Percentiles rank a stretch among this genome's conserved stretches.
These are phyloP conservation scores for Magnusiomyces fungicola DNA, from an alignment of 1,139 yeast species.

Conservation along the genomic window DNA sequence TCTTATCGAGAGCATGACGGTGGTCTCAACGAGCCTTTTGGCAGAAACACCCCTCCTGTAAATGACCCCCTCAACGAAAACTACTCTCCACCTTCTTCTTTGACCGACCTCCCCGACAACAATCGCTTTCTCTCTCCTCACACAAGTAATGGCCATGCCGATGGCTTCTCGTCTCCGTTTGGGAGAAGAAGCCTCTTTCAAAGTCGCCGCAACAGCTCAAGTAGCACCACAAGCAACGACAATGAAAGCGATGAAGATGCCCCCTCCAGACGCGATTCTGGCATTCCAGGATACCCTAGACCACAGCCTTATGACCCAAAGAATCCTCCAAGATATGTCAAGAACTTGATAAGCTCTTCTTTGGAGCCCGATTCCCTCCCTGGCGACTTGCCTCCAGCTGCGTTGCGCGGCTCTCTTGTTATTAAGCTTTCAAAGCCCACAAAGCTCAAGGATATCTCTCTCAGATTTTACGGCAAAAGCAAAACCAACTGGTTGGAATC, in stretches of 20 bases:
- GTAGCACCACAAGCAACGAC: no score
- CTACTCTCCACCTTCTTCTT: constrained; percentile 1
- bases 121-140: no score
- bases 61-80: constrained; percentile 4
- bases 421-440: constrained; percentile 65
- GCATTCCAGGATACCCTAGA: not conserved
- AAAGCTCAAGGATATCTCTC: constrained; percentile 54
- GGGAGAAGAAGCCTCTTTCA: no score
- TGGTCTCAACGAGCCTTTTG: constrained; percentile 4
- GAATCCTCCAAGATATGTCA: not conserved
- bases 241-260: no score
- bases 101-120: no score
- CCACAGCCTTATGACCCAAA: no score
- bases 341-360: constrained; percentile 6
- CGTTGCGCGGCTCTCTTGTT: constrained; percentile 72
- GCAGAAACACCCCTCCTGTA: constrained; percentile 1
- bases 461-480: constrained; percentile 59
- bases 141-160: no score
- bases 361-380: constrained; percentile 9
- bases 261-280: not conserved
- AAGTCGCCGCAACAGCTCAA: no score
- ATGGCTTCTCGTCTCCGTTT: no score
- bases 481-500: constrained; percentile 81
- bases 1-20: constrained; percentile 22
- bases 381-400: constrained; percentile 56